A percentile compares a stretch with the other conserved stretches of the same genome.
Conservation (phyloP, 345 rosid genomes). For the Salix suchowensis region DNA sequence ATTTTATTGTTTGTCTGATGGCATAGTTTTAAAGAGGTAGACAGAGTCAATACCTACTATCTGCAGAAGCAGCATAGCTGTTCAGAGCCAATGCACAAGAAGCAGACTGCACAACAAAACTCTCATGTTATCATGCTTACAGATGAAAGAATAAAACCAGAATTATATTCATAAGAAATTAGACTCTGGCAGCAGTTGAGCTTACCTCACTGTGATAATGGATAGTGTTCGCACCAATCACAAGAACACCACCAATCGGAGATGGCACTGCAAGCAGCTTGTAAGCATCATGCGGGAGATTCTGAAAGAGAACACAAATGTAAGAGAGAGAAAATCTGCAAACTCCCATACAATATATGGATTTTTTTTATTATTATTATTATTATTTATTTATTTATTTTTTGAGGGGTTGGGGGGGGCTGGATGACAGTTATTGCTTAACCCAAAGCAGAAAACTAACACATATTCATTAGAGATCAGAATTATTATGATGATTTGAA, state of each 20-base stretch:
- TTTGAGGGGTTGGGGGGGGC: not conserved
- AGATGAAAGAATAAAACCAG: conserved; percentile 3
- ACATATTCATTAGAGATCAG: not conserved
- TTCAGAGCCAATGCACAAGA: conserved; percentile 83
- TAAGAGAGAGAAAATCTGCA: conserved; percentile 1
- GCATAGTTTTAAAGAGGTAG: conserved; percentile 11
- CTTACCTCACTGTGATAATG: conserved; percentile 94
- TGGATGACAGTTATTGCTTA: not conserved
- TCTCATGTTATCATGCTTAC: conserved; percentile 2
- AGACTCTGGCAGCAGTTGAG: not conserved
- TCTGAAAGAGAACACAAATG: conserved; percentile 39
- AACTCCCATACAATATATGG: not conserved
- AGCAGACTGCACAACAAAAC: conserved; percentile 67
- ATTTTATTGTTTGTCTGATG: not conserved
- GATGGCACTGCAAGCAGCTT: conserved; percentile 95
- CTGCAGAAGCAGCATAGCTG: conserved; percentile 67
- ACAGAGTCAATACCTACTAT: conserved; percentile 56
- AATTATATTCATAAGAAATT: conserved; percentile 3
- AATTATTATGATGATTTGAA: not conserved
- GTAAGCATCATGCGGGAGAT: conserved; percentile 96
- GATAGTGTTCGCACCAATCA: conserved; percentile 72
- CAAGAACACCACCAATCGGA: conserved; percentile 95
- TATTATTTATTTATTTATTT: too few relatives aligned
- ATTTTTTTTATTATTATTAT: not conserved
- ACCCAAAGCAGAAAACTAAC: conserved; percentile 3